Percentiles rank a stretch among this genome's conserved stretches.
phyloP scores from a whole-genome alignment of 2,329 filamentous ascomycete genomes.

The Diplodia seriata region DNA sequence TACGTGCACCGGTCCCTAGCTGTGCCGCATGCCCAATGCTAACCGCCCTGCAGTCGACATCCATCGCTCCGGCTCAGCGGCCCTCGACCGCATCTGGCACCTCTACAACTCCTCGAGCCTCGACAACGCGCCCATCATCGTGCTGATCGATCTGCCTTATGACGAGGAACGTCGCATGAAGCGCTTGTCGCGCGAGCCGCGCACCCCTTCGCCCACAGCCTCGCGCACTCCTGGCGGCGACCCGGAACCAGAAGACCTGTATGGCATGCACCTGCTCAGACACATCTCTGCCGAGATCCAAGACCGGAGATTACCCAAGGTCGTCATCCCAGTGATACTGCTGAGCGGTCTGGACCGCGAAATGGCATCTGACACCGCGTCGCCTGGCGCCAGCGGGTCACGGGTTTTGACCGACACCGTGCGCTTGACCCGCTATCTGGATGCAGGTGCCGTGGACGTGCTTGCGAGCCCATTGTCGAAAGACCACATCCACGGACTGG shows the following conservation, averaged over 20 bases:
- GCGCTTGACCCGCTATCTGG: constrained; percentile 74
- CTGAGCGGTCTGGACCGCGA: constrained; percentile 48
- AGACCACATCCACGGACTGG: constrained; percentile 75
- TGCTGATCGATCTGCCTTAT: constrained; percentile 53
- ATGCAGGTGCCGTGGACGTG: constrained; percentile 86
- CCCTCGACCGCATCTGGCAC: constrained; percentile 42
- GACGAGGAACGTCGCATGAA: constrained; percentile 51
- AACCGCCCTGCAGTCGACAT: constrained; percentile 46
- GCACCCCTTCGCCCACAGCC: constrained; percentile 50
- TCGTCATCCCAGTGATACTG: constrained; percentile 51
- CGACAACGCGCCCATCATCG: constrained; percentile 47
- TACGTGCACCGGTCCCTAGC: constrained; percentile 36
- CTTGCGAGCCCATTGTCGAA: constrained; percentile 78
- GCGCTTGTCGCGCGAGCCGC: constrained; percentile 50
- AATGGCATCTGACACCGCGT: constrained; percentile 29
- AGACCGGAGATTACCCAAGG: constrained; percentile 48
- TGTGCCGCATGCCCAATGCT: constrained; percentile 18
- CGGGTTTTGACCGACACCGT: constrained; percentile 56
- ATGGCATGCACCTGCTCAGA: constrained; percentile 52
- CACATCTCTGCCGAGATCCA: constrained; percentile 53
- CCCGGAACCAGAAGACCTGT: constrained; percentile 50
- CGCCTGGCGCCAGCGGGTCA: constrained; percentile 42
- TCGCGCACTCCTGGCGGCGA: constrained; percentile 43
- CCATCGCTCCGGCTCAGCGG: constrained; percentile 49
- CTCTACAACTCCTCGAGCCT: constrained; percentile 43